Conservation (phyloP, 257 asterid genomes). For the Gentiana dahurica region DNA sequence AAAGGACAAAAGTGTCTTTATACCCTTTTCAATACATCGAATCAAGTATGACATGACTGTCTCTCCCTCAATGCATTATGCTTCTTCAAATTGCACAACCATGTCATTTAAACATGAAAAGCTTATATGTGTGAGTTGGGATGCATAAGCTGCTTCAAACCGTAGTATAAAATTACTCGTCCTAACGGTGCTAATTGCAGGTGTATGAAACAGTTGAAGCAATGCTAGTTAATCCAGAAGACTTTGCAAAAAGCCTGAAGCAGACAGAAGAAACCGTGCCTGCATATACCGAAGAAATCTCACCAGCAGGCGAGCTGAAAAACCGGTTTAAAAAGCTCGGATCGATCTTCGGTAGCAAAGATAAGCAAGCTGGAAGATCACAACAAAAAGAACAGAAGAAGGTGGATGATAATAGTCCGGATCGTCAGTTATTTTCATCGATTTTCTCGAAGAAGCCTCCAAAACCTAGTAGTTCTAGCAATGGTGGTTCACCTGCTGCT, state of each 20-base stretch:
- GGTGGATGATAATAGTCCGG: constrained; percentile 47
- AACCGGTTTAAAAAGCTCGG: constrained; percentile 66
- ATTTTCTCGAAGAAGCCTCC: constrained; percentile 87
- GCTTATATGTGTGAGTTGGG: too few relatives aligned
- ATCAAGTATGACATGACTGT: too few relatives aligned
- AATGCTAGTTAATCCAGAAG: constrained; percentile 66
- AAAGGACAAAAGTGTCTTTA: too few relatives aligned
- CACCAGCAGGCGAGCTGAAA: constrained; percentile 45
- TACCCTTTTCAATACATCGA: too few relatives aligned
- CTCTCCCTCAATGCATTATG: too few relatives aligned
- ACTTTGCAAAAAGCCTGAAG: constrained; percentile 29
- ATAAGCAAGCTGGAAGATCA: constrained; percentile 29
- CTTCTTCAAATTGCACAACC: too few relatives aligned
- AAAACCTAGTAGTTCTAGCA: constrained; percentile 38
- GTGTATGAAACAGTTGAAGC: constrained; percentile 88
- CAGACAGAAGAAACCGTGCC: constrained; percentile 49
- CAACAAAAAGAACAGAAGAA: constrained; percentile 29
- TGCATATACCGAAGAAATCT: constrained; percentile 50
- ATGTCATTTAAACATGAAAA: too few relatives aligned
- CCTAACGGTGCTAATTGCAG: constrained; percentile 17
- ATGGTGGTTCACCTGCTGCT: constrained; percentile 40
- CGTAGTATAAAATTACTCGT: too few relatives aligned
- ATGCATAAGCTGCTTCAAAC: too few relatives aligned
- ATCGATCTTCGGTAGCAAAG: constrained; percentile 63
- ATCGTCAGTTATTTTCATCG: constrained; percentile 52